Evolutionary conservation across 345 rosid genomes (phyloP).

Genomic region (Garcia nutans): DNA sequence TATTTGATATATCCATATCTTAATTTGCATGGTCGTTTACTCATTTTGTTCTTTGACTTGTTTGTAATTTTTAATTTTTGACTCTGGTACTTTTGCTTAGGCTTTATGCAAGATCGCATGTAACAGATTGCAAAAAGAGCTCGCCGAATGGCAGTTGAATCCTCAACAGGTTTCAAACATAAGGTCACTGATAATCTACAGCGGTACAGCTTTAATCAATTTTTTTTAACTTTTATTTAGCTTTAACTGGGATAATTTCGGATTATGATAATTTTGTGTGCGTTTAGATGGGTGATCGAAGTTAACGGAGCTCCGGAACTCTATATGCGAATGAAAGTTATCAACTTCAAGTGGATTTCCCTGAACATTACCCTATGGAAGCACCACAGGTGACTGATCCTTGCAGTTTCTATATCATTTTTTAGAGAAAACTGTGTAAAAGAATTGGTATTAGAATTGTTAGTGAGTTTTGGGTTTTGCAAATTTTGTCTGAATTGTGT

Average conservation of each 20-base stretch:
- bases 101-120: constrained; percentile 35
- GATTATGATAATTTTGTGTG: not conserved
- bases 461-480: too few relatives aligned
- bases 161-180: constrained; percentile 53
- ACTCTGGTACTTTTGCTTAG: constrained; percentile 12
- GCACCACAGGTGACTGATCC: too few relatives aligned
- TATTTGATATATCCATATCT: not conserved
- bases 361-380: too few relatives aligned
- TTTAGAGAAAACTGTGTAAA: too few relatives aligned
- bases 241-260: constrained; percentile 6
- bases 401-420: not conserved
- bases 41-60: not conserved
- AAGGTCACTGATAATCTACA: constrained; percentile 67
- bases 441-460: too few relatives aligned
- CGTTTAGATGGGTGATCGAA: constrained; percentile 63
- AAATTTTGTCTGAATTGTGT: too few relatives aligned
- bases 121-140: constrained; percentile 32
- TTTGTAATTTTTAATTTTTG: not conserved
- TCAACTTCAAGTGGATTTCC: constrained; percentile 79
- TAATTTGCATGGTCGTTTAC: not conserved
- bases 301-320: constrained; percentile 73
- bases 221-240: too few relatives aligned
- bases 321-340: constrained; percentile 65
- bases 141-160: constrained; percentile 30
- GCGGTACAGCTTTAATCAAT: constrained; percentile 18